phyloP scores from a whole-genome alignment of 345 rosid genomes.

The Diplotaxis tenuifolia region DNA sequence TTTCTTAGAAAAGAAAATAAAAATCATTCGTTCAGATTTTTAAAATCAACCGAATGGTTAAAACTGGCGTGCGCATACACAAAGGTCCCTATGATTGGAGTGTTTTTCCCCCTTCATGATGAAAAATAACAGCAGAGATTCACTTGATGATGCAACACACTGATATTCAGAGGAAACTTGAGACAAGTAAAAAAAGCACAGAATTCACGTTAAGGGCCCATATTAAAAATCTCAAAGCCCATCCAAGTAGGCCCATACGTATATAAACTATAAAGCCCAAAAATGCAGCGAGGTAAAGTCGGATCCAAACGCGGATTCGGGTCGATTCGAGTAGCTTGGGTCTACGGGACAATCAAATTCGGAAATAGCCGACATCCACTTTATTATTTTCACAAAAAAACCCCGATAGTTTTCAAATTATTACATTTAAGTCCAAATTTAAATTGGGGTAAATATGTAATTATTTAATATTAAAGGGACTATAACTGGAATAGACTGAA shows the following conservation, averaged over 20 bases:
- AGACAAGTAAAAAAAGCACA: background rate
- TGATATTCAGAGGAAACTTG: no score
- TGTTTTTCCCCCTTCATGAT: background rate
- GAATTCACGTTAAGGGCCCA: background rate
- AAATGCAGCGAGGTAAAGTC: background rate
- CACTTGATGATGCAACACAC: background rate
- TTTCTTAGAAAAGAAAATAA: background rate
- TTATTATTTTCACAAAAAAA: background rate
- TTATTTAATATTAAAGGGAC: background rate
- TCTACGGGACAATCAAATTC: background rate
- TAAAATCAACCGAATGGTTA: background rate
- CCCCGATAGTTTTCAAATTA: background rate
- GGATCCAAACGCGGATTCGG: background rate
- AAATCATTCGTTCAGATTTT: constrained; percentile 4
- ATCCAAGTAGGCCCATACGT: background rate
- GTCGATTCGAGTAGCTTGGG: background rate
- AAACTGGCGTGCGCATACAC: constrained; percentile 25
- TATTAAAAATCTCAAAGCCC: background rate
- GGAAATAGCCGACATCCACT: background rate
- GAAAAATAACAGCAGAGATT: background rate
- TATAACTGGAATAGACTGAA: background rate
- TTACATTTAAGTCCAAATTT: background rate
- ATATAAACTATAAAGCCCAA: background rate
- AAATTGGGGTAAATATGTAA: background rate
- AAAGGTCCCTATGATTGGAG: constrained; percentile 15